These are phyloP conservation scores for Starmerella bombi DNA, from an alignment of 805 yeast species.

Conservation along the genomic window DNA sequence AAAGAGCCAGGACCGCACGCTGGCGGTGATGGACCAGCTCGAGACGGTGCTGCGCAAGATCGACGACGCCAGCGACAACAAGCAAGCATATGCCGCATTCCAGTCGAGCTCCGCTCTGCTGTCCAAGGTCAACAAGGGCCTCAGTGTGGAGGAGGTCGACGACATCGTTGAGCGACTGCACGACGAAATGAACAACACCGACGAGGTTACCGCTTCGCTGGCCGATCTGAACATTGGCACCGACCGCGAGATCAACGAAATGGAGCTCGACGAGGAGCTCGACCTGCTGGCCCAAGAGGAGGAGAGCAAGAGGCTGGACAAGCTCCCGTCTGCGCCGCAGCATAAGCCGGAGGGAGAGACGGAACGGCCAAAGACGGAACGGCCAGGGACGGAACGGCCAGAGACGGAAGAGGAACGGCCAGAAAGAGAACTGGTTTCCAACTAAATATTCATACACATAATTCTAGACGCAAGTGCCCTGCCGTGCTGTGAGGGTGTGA, in stretches of 20 bases:
- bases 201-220: conserved; percentile 31
- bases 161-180: conserved; percentile 33
- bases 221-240: conserved; percentile 23
- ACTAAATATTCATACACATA: no score
- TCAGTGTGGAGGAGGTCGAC: conserved; percentile 32
- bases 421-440: no score
- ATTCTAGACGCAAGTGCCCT: no score
- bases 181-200: conserved; percentile 29
- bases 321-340: conserved; percentile 8
- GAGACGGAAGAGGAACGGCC: no score
- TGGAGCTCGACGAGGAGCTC: conserved; percentile 29
- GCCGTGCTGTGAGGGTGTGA: no score
- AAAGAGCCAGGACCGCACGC: conserved; percentile 11
- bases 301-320: conserved; percentile 17
- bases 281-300: conserved; percentile 31
- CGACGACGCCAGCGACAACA: conserved; percentile 34
- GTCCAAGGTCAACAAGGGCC: conserved; percentile 29
- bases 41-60: conserved; percentile 31
- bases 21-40: conserved; percentile 29
- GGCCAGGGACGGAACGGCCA: not conserved
- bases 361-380: not conserved
- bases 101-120: conserved; percentile 30
- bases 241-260: conserved; percentile 12
- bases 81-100: conserved; percentile 30
- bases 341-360: no score